phyloP scores from a whole-genome alignment of 495 filamentous ascomycete genomes.

The Talaromyces nanjingensis region DNA sequence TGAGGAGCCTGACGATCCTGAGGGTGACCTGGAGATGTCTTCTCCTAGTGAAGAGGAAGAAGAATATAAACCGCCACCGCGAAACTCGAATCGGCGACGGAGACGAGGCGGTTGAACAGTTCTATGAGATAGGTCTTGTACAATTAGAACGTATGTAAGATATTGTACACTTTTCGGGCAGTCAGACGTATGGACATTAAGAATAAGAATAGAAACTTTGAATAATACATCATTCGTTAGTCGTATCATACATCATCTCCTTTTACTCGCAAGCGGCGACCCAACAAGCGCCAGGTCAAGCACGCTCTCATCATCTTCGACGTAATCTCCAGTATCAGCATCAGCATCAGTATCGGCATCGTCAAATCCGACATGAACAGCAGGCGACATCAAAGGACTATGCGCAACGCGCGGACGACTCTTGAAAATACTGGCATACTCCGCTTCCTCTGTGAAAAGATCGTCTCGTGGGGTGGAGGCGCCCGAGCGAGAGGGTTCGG shows the following conservation, averaged over 20 bases:
- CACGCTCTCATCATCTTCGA: background rate
- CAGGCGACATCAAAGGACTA: slow-evolving; percentile 63
- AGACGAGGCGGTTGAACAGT: slow-evolving; percentile 6
- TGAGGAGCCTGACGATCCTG: background rate
- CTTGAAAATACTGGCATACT: slow-evolving; percentile 81
- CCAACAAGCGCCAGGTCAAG: slow-evolving; percentile 1
- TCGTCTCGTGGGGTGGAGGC: slow-evolving; percentile 49
- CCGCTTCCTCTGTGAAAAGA: slow-evolving; percentile 59
- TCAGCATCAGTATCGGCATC: background rate
- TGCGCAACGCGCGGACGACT: slow-evolving; percentile 70
- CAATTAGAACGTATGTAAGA: background rate
- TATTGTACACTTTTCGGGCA: background rate
- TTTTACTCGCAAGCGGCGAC: slow-evolving; percentile 9
- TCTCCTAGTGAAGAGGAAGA: slow-evolving; percentile 2
- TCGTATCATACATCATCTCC: background rate
- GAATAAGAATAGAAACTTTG: too few species aligned
- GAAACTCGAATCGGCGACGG: background rate
- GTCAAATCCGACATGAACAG: slow-evolving; percentile 28
- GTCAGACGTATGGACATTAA: background rate
- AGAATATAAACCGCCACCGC: slow-evolving; percentile 3
- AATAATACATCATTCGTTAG: background rate
- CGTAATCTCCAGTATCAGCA: background rate
- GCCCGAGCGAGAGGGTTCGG: slow-evolving; percentile 24
- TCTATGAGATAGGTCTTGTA: background rate
- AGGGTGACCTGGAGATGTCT: background rate